A percentile compares a stretch with the other conserved stretches of the same genome.
These are phyloP conservation scores for Theobroma cacao DNA, from an alignment of 345 rosid species.

Conservation along the genomic window DNA sequence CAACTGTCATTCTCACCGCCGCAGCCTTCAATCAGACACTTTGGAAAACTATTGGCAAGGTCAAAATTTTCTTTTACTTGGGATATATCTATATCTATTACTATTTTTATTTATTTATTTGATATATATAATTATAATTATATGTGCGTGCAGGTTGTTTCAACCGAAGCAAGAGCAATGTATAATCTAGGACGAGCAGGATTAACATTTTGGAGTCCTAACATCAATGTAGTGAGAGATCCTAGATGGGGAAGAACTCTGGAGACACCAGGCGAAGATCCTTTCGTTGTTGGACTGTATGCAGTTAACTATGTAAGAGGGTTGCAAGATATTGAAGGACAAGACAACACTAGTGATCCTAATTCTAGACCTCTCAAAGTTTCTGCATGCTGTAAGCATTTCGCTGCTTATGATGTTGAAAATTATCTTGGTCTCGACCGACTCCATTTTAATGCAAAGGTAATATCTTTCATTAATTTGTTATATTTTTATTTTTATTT, in stretches of 20 bases:
- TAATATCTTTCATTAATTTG: neutral
- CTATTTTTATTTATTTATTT: too few species aligned
- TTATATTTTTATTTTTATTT: too few species aligned
- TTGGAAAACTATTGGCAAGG: slow-evolving; percentile 1
- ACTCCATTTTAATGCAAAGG: slow-evolving; percentile 42
- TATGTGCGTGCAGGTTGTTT: slow-evolving; percentile 12
- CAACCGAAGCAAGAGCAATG: slow-evolving; percentile 43
- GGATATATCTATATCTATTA: neutral
- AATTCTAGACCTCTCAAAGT: slow-evolving; percentile 35
- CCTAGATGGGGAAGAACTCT: too few species aligned
- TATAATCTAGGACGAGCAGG: slow-evolving; percentile 36
- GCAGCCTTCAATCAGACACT: slow-evolving; percentile 9
- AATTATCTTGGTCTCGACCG: slow-evolving; percentile 44
- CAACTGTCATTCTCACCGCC: neutral
- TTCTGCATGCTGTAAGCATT: slow-evolving; percentile 52
- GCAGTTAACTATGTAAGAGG: slow-evolving; percentile 47
- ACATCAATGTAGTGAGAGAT: too few species aligned
- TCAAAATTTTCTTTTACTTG: too few species aligned
- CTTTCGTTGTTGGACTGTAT: slow-evolving; percentile 38
- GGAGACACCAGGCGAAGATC: slow-evolving; percentile 61
- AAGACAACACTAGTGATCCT: neutral
- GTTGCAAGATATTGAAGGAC: slow-evolving; percentile 36
- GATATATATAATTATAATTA: too few species aligned
- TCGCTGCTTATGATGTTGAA: too few species aligned
- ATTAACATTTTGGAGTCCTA: too few species aligned